A percentile compares a stretch with the other conserved stretches of the same genome.
Conservation (phyloP, 257 asterid species). For the Knoxia roxburghii region DNA sequence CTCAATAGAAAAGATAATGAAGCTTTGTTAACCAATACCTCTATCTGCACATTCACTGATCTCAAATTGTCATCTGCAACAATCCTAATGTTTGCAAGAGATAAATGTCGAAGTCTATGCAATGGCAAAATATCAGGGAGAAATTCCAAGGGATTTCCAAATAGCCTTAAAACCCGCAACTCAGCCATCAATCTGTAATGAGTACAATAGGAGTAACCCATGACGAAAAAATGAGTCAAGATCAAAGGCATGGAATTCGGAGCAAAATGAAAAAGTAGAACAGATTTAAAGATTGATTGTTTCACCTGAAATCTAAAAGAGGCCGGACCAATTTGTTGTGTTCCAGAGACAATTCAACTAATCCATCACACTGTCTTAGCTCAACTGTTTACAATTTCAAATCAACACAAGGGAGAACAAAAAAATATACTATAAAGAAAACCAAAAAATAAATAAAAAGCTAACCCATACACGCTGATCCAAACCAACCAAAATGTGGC, state of each 20-base stretch:
- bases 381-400: slow-evolving; percentile 61
- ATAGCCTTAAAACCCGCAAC: slow-evolving; percentile 82
- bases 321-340: slow-evolving; percentile 99
- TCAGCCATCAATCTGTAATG: slow-evolving; percentile 83
- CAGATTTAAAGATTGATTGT: slow-evolving; percentile 22
- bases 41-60: slow-evolving; percentile 87
- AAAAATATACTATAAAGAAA: neutral
- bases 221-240: slow-evolving; percentile 15
- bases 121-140: slow-evolving; percentile 94
- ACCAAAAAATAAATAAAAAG: neutral
- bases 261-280: slow-evolving; percentile 6
- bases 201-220: slow-evolving; percentile 43
- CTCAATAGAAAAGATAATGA: slow-evolving; percentile 5
- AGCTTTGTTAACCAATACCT: slow-evolving; percentile 46
- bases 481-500: neutral
- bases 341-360: slow-evolving; percentile 92
- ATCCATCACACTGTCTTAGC: slow-evolving; percentile 71
- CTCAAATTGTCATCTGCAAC: slow-evolving; percentile 89
- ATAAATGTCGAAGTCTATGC: slow-evolving; percentile 83
- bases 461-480: neutral
- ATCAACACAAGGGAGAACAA: neutral
- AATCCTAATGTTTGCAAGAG: slow-evolving; percentile 92
- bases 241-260: slow-evolving; percentile 6
- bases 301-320: slow-evolving; percentile 97
- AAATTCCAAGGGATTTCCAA: slow-evolving; percentile 95